These are phyloP conservation scores for Domatiomyces catenatus DNA, from an alignment of 2,329 filamentous ascomycete species.

Conservation along the genomic window DNA sequence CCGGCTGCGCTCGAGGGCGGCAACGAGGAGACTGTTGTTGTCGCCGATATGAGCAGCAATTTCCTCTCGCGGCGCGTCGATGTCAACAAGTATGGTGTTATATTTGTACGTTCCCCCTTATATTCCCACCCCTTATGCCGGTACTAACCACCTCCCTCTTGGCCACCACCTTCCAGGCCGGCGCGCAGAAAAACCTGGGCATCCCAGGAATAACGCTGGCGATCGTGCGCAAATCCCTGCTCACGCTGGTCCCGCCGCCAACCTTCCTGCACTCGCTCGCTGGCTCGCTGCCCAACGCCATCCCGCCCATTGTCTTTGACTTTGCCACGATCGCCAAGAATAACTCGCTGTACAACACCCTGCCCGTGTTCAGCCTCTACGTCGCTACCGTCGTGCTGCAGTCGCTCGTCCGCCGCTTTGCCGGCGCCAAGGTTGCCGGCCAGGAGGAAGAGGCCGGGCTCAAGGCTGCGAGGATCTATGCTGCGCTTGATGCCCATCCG, in stretches of 20 bases:
- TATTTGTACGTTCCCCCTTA: slow-evolving; percentile 58
- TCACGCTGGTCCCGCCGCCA: slow-evolving; percentile 52
- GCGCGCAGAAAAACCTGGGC: slow-evolving; percentile 89
- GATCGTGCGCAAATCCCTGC: slow-evolving; percentile 65
- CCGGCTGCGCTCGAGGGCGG: slow-evolving; percentile 46
- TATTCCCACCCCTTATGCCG: no score
- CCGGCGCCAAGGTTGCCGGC: slow-evolving; percentile 52
- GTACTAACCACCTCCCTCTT: background rate
- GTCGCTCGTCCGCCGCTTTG: slow-evolving; percentile 46
- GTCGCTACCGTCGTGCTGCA: slow-evolving; percentile 80
- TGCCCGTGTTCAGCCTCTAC: slow-evolving; percentile 89
- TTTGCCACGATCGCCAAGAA: slow-evolving; percentile 81
- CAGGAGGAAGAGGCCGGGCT: slow-evolving; percentile 58
- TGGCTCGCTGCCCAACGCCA: slow-evolving; percentile 40
- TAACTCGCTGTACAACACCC: slow-evolving; percentile 88
- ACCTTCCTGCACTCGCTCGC: slow-evolving; percentile 57
- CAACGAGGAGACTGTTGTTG: slow-evolving; percentile 54
- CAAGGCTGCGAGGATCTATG: slow-evolving; percentile 67
- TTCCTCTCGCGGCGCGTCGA: slow-evolving; percentile 71
- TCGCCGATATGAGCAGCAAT: slow-evolving; percentile 89
- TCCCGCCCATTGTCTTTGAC: slow-evolving; percentile 56
- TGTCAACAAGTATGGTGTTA: slow-evolving; percentile 60
- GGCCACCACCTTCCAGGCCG: slow-evolving; percentile 29
- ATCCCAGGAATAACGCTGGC: slow-evolving; percentile 73
- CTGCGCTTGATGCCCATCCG: slow-evolving; percentile 56